Percentiles rank a stretch among this genome's conserved stretches.
Conservation (phyloP, 805 yeast genomes). For the Blastobotrys terrestris region DNA sequence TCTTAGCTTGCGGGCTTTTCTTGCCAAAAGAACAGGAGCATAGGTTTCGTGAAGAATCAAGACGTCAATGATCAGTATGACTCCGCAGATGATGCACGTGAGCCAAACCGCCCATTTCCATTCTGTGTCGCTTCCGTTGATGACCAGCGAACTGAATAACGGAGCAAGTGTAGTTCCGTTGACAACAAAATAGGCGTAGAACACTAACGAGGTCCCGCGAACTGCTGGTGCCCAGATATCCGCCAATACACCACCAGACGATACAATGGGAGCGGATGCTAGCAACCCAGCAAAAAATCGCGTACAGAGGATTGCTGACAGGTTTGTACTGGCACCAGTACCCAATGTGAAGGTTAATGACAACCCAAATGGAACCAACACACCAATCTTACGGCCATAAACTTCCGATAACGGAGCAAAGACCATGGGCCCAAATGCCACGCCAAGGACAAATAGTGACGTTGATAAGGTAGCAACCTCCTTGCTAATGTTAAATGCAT, state of each 20-base stretch:
- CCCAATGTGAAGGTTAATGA: conserved; percentile 43
- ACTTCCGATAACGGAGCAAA: conserved; percentile 58
- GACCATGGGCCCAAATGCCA: conserved; percentile 60
- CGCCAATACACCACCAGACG: conserved; percentile 53
- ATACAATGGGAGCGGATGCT: conserved; percentile 56
- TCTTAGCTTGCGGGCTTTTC: conserved; percentile 61
- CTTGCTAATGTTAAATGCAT: conserved; percentile 38
- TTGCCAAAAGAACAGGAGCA: conserved; percentile 46
- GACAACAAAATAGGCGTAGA: conserved; percentile 44
- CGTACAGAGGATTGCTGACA: conserved; percentile 45
- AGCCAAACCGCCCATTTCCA: conserved; percentile 60
- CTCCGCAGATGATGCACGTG: conserved; percentile 38
- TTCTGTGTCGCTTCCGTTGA: conserved; percentile 35
- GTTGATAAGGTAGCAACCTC: conserved; percentile 48
- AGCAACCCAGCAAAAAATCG: conserved; percentile 55
- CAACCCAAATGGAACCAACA: conserved; percentile 38
- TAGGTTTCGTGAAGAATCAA: conserved; percentile 34
- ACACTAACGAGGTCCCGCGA: conserved; percentile 50
- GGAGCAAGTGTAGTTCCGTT: conserved; percentile 42
- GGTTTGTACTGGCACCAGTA: conserved; percentile 44
- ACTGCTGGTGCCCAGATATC: conserved; percentile 46
- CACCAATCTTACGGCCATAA: conserved; percentile 44
- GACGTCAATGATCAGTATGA: conserved; percentile 34
- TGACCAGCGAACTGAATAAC: conserved; percentile 42
- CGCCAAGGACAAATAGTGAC: conserved; percentile 57